These are phyloP conservation scores for Claviceps humidiphila DNA, from an alignment of 2,329 filamentous ascomycete species.

Conservation along the genomic window DNA sequence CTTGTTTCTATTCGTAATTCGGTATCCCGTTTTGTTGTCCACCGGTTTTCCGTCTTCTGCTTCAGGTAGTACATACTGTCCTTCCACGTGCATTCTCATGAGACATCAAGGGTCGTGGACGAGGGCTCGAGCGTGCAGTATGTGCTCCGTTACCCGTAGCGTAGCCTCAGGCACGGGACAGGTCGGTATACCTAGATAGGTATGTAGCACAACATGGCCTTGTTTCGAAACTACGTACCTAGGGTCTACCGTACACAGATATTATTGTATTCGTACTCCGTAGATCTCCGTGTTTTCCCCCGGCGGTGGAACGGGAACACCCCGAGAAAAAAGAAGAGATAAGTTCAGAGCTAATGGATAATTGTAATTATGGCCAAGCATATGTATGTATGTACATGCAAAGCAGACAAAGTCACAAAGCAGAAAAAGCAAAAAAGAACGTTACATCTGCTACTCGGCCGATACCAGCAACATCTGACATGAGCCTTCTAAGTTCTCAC, in stretches of 20 bases:
- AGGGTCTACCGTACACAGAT: neutral
- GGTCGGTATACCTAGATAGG: neutral
- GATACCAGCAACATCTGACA: neutral
- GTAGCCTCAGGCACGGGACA: neutral
- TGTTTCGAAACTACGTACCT: neutral
- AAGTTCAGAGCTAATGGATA: no score
- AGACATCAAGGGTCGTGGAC: neutral
- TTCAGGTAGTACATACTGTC: neutral
- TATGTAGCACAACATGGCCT: neutral
- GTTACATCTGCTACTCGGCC: neutral
- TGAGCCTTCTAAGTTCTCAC: neutral
- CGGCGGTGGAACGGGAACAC: no score
- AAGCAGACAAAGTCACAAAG: neutral
- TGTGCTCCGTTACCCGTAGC: no score
- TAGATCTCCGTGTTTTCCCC: no score
- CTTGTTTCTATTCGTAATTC: neutral
- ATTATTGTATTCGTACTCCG: no score
- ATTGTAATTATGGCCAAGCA: no score
- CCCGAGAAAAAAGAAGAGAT: neutral
- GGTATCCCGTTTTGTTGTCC: no score
- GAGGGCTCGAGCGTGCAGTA: neutral
- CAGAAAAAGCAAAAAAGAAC: constrained; percentile 10
- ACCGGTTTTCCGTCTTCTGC: neutral
- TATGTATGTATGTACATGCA: no score
- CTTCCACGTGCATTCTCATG: neutral